Conservation (phyloP, 495 filamentous ascomycete genomes). For the Penicillium daleae region DNA sequence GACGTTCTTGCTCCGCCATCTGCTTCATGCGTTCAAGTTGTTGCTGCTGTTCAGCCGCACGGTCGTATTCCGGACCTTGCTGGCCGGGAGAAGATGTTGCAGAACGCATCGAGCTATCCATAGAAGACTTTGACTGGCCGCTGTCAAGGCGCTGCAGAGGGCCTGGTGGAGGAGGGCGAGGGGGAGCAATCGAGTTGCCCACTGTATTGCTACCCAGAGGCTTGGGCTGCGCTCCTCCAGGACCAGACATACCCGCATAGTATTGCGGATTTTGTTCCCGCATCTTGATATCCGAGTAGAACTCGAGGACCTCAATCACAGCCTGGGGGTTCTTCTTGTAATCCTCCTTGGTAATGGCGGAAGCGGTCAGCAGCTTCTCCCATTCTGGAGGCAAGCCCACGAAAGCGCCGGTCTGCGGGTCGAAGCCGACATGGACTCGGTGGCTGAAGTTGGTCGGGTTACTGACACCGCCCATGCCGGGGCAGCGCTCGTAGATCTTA, state of each 20-base stretch:
- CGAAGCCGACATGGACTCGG: slow-evolving; percentile 95
- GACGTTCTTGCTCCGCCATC: slow-evolving; percentile 53
- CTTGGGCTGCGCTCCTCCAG: slow-evolving; percentile 52
- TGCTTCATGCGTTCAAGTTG: slow-evolving; percentile 54
- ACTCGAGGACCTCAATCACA: slow-evolving; percentile 94
- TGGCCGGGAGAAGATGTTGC: slow-evolving; percentile 43
- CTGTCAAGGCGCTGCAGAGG: slow-evolving; percentile 49
- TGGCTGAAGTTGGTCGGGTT: slow-evolving; percentile 98
- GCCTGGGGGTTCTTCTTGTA: slow-evolving; percentile 98
- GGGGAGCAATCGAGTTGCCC: slow-evolving; percentile 76
- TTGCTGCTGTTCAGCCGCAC: slow-evolving; percentile 45
- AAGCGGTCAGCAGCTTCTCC: slow-evolving; percentile 92
- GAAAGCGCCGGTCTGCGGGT: slow-evolving; percentile 89
- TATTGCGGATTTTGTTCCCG: slow-evolving; percentile 77
- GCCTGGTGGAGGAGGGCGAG: slow-evolving; percentile 67
- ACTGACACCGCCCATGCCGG: slow-evolving; percentile 96
- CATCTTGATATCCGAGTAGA: slow-evolving; percentile 95
- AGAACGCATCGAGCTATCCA: slow-evolving; percentile 38
- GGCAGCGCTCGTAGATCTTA: slow-evolving; percentile 92
- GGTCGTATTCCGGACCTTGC: slow-evolving; percentile 41
- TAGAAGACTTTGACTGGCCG: slow-evolving; percentile 37
- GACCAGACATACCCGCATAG: slow-evolving; percentile 68
- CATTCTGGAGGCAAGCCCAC: slow-evolving; percentile 92
- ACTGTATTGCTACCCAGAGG: slow-evolving; percentile 43
- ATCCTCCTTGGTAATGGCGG: slow-evolving; percentile 96